Percentiles rank a stretch among this genome's conserved stretches.
Conservation (phyloP, 2,329 filamentous ascomycete genomes). For the Penicillium verrucosum region DNA sequence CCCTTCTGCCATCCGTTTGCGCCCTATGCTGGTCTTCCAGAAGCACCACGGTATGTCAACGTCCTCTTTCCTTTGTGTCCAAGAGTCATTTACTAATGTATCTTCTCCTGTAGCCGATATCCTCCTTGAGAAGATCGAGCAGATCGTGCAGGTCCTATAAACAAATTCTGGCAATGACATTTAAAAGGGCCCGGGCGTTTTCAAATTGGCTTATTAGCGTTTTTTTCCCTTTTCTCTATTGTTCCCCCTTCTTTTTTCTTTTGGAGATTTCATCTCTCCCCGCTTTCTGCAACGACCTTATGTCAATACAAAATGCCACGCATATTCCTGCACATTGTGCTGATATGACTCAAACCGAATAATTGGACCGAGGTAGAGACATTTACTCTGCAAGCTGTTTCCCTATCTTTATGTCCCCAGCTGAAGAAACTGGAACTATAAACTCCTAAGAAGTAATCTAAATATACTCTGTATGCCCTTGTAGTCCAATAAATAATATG, state of each 20-base stretch:
- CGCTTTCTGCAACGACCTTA: constrained; percentile 15
- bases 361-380: neutral
- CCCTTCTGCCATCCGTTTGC: constrained; percentile 68
- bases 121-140: constrained; percentile 73
- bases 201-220: constrained; percentile 18
- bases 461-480: constrained; percentile 10
- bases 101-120: constrained; percentile 57
- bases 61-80: neutral
- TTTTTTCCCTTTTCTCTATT: constrained; percentile 13
- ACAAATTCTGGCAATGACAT: constrained; percentile 3
- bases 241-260: neutral
- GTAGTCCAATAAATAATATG: constrained; percentile 14
- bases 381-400: neutral
- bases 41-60: constrained; percentile 41
- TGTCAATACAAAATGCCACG: constrained; percentile 16
- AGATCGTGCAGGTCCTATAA: constrained; percentile 56
- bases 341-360: constrained; percentile 4
- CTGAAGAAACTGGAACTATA: neutral
- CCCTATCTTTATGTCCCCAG: neutral
- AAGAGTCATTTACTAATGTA: neutral
- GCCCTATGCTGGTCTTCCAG: constrained; percentile 92
- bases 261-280: neutral
- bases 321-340: constrained; percentile 18
- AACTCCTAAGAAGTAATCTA: constrained; percentile 2
- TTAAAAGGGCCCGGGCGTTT: constrained; percentile 14